These are phyloP conservation scores for Boletus eberwhitei DNA, from an alignment of 768 basidiomycete species.

Conservation along the genomic window DNA sequence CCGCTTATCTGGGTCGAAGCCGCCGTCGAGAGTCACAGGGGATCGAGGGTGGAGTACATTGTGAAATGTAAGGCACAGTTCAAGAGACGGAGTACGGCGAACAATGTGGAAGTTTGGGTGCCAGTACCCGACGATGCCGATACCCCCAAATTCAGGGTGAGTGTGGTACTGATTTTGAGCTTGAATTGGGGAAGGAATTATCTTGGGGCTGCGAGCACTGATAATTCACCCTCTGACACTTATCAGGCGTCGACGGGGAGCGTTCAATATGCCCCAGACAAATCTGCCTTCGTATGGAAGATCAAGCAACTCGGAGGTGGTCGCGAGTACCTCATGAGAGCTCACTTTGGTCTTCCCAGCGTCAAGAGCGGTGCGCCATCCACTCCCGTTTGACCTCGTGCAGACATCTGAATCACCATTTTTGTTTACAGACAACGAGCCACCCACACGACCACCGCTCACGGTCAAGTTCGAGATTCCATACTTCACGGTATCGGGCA, in stretches of 20 bases:
- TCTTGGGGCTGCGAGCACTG: neutral
- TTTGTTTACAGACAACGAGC: slow-evolving; percentile 59
- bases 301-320: slow-evolving; percentile 97
- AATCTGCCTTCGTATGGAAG: slow-evolving; percentile 98
- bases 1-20: slow-evolving; percentile 95
- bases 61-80: slow-evolving; percentile 97
- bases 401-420: slow-evolving; percentile 33
- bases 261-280: slow-evolving; percentile 97
- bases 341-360: slow-evolving; percentile 94
- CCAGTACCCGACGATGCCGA: slow-evolving; percentile 99
- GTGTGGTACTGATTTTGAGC: neutral
- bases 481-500: slow-evolving; percentile 96
- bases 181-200: neutral
- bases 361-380: slow-evolving; percentile 70
- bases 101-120: slow-evolving; percentile 98
- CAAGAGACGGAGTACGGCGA: slow-evolving; percentile 93
- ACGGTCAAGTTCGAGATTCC: slow-evolving; percentile 98
- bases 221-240: neutral
- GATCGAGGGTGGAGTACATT: slow-evolving; percentile 93
- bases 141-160: slow-evolving; percentile 91
- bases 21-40: slow-evolving; percentile 89
- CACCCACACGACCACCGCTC: slow-evolving; percentile 80
- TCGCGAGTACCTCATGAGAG: slow-evolving; percentile 95
- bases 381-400: neutral
- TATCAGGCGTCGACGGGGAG: slow-evolving; percentile 86